Base-by-base conservation (phyloP, 148 eudicot species). In the Vaccinium corymbosum region DNA sequence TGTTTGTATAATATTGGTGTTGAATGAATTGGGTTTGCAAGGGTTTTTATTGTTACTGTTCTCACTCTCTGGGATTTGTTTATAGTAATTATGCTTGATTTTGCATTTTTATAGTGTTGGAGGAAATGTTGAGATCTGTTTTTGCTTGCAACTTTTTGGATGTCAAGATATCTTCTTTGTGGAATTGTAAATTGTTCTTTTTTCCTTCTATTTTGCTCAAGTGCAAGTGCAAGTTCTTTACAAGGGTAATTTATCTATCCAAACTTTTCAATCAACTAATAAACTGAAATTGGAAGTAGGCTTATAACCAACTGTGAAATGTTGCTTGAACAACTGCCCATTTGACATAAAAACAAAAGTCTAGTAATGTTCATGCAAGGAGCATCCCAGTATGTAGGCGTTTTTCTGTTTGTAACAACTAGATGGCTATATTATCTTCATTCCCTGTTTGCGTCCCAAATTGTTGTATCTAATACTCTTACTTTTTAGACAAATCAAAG, bases 401-500 rank as follows among this genome's bases (percentile, higher is more conserved):
- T 72, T 12, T 10, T 7, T 15, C 27, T 50, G 50, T 9, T 52
- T 38, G 7, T 50, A 50, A 51, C 35, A 51, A 27, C 13, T 0
- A 51, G 42, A 20, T 66, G 22, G 10, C 25, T 32, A 8, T 62
- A 3, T 13, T 29, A 76, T 53, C 22, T 22, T 68, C 17, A 15
- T 61, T 85, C 59, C 61, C 59, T 66, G 25, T 52, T 27, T 53
- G 55, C 22, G 3, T 72, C 46, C 29, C 61, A 55, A 38, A 71
- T 1, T n/a, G 7, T 25, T 81, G 76, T 61, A n/a, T 82, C 81
- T 50, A 14, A 56, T 64, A 4, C 49, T 82, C 72, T 75, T 80
- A 81, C 48, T 76, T 17, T 87, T 52, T 81, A 95, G 98, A 94
- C 66, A 95, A 95, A 88, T 92, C 94, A 53, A 91, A 86, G 83